Evolutionary conservation across 192 early-diverging fungal genomes (phyloP).

Genomic region (Radiomyces spectabilis): DNA sequence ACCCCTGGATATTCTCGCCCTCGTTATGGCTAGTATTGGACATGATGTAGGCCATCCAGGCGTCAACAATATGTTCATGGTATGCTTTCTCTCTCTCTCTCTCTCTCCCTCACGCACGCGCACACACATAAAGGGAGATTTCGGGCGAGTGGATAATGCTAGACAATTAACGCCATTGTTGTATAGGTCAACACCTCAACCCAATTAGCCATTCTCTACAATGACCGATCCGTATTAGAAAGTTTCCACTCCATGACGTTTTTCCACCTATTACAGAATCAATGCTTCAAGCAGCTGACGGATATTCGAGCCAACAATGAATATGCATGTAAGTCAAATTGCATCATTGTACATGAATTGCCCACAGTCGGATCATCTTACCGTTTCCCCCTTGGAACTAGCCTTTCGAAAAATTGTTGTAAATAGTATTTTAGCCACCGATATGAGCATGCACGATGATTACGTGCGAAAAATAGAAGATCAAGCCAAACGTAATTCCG

Average conservation of each 20-base stretch:
- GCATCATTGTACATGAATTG: background rate
- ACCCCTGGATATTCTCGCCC: slow-evolving; percentile 58
- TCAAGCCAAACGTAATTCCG: slow-evolving; percentile 45
- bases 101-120: background rate
- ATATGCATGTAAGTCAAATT: slow-evolving; percentile 1
- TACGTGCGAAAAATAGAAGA: slow-evolving; percentile 66
- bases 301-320: background rate
- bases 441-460: slow-evolving; percentile 77
- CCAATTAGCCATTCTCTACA: slow-evolving; percentile 84
- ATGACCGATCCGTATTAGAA: slow-evolving; percentile 94
- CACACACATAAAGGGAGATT: no score
- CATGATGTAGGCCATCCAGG: slow-evolving; percentile 91
- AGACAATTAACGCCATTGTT: background rate
- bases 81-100: background rate
- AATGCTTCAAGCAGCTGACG: slow-evolving; percentile 9
- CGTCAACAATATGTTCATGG: slow-evolving; percentile 90
- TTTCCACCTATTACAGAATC: slow-evolving; percentile 53
- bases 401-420: slow-evolving; percentile 61
- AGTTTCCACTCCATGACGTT: slow-evolving; percentile 84
- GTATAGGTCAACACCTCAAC: slow-evolving; percentile 57
- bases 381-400: background rate
- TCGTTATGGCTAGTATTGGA: slow-evolving; percentile 66
- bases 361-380: background rate
- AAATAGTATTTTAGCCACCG: slow-evolving; percentile 70
- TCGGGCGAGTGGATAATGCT: background rate